Conservation (phyloP, 2,329 filamentous ascomycete species). For the Fusarium ambrosium region DNA sequence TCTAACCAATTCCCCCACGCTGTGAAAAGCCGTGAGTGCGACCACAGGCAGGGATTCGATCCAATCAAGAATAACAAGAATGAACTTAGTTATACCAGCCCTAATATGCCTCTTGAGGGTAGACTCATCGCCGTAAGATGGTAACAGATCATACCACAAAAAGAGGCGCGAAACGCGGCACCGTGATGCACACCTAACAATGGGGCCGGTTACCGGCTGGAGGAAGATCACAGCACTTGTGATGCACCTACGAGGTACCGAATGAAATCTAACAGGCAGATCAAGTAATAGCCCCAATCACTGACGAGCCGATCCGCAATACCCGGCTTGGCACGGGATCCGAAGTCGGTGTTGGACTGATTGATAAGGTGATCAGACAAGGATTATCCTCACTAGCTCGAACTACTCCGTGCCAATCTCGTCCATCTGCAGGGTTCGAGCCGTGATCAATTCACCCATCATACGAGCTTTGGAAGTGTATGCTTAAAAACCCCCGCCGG, state of each 20-base stretch:
- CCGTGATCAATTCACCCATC: not conserved
- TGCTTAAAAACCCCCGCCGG: conserved; percentile 16
- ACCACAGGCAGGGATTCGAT: not conserved
- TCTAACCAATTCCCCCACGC: not conserved
- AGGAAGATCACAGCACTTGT: not conserved
- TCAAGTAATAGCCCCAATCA: conserved; percentile 6
- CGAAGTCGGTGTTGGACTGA: conserved; percentile 28
- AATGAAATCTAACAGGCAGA: not conserved
- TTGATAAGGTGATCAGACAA: conserved; percentile 29
- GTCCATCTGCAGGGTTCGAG: not conserved
- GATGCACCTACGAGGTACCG: not conserved
- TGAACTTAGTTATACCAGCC: not conserved
- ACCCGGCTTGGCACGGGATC: conserved; percentile 28
- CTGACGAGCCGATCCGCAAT: conserved; percentile 5
- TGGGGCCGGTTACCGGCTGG: not conserved
- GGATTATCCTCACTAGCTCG: not conserved
- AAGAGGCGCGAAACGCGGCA: not conserved
- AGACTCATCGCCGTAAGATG: not conserved
- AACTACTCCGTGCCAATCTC: not conserved
- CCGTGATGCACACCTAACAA: not conserved
- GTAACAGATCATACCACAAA: not conserved
- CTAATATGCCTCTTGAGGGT: not conserved
- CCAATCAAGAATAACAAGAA: not conserved
- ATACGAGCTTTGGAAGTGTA: conserved; percentile 10
- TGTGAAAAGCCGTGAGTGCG: not conserved